Evolutionary conservation across 495 filamentous ascomycete genomes (phyloP).

Genomic region (Neurospora terricola): DNA sequence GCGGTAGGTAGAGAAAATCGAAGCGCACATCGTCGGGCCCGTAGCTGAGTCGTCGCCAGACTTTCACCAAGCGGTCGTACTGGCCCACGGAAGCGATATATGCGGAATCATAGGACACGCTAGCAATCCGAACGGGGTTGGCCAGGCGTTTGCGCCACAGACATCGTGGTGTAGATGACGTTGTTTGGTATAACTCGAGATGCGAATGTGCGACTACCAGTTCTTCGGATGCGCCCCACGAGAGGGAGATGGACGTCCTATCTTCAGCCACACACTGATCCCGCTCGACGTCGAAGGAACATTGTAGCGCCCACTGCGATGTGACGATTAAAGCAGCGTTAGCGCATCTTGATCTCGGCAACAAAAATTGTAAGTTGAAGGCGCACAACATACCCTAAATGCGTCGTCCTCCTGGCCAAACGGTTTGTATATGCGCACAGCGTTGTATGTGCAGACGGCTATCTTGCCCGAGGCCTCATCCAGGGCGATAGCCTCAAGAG

Average conservation of each 20-base stretch:
- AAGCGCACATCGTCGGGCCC: slow-evolving; percentile 75
- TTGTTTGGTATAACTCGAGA: slow-evolving; percentile 58
- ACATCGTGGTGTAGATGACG: slow-evolving; percentile 36
- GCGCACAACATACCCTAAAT: slow-evolving; percentile 43
- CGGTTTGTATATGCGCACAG: slow-evolving; percentile 70
- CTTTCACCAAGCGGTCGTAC: slow-evolving; percentile 77
- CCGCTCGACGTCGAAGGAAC: slow-evolving; percentile 27
- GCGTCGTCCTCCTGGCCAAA: slow-evolving; percentile 60
- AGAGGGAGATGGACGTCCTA: slow-evolving; percentile 50
- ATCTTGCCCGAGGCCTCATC: slow-evolving; percentile 81
- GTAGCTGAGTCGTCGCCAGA: slow-evolving; percentile 86
- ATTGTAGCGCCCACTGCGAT: slow-evolving; percentile 41
- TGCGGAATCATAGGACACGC: slow-evolving; percentile 75
- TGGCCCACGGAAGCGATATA: slow-evolving; percentile 74
- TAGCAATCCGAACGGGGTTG: slow-evolving; percentile 63
- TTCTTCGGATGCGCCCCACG: slow-evolving; percentile 79
- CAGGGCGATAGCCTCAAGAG: slow-evolving; percentile 63
- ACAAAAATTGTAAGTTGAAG: background rate
- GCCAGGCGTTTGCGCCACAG: slow-evolving; percentile 70
- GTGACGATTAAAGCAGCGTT: slow-evolving; percentile 35
- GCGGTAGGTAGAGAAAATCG: slow-evolving; percentile 81
- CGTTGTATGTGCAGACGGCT: slow-evolving; percentile 54
- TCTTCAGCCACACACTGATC: slow-evolving; percentile 19
- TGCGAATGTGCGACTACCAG: slow-evolving; percentile 64
- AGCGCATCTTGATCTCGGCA: background rate